Evolutionary conservation across 2,329 filamentous ascomycete species (phyloP), one percentile per base, ranked within the genome.

Genomic region (Fusarium transvaalense): DNA sequence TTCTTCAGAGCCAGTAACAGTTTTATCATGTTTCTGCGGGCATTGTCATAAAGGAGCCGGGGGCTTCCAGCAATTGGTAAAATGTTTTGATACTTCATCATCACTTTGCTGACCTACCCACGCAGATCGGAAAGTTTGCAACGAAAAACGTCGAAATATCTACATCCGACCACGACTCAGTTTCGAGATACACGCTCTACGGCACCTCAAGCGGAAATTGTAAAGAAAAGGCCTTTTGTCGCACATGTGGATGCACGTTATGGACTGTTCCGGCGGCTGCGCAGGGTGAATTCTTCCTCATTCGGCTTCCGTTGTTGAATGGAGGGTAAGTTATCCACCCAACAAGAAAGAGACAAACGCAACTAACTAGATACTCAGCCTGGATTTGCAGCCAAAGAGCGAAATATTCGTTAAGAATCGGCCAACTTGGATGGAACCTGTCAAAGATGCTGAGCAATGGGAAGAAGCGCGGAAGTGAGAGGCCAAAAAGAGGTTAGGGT

Each of bases 391-490:
- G 15, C 74, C 75, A 6, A 45, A 48, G n/a, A 71, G 56, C 56
- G 76, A 78, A 25, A 72, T 78, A n/a, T 77, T 76, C 31, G 59
- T 72, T 42, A 76, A 64, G 21, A 70, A 73, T 48, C 56, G 74
- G 17, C 76, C 76, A 19, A 48, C 48, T 25, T 78, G 75, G 75
- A 62, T 69, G 42, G 50, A 14, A 5, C 46, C 68, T 4, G 42
- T 70, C 5, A 65, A 72, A 8, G 64, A 65, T 10, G 70, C 66
- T 29, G 25, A 61, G 19, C 76, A 77, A 38, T 76, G 71, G 69
- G 66, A 76, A 17, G 73, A 72, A 29, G 67, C 65, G 60, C 69
- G 75, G 46, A 75, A 68, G 54, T 76, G 57, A 69, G 19, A 14
- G 17, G 31, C n/a, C 17, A 17, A 29, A 19, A 27, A 35, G 51